Evolutionary conservation across 176 grass and related monocot species (phyloP).

Genomic region (Oryza punctata): DNA sequence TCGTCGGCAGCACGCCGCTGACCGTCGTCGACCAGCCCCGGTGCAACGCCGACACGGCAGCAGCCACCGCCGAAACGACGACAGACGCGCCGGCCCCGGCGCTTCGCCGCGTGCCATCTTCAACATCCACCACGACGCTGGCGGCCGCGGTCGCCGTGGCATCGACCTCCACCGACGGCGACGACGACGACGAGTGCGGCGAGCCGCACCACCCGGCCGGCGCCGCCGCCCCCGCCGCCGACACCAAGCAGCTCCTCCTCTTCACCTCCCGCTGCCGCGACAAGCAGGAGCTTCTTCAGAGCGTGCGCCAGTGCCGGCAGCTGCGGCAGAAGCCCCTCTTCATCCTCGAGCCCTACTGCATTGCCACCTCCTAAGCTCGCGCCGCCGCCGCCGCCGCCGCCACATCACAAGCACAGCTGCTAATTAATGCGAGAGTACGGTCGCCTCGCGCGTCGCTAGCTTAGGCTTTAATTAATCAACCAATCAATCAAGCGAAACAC

Average conservation of each 20-base stretch:
- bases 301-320: conserved; percentile 82
- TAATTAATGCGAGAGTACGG: conserved; percentile 25
- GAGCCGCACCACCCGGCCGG: neutral
- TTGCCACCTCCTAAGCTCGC: conserved; percentile 62
- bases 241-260: conserved; percentile 58
- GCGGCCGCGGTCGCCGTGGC: conserved; percentile 73
- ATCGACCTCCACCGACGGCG: conserved; percentile 28
- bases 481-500: conserved; percentile 37
- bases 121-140: conserved; percentile 64
- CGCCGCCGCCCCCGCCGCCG: neutral
- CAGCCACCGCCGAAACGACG: neutral
- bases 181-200: conserved; percentile 24
- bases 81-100: neutral
- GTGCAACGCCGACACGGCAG: conserved; percentile 4
- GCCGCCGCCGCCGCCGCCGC: neutral
- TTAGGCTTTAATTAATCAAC: conserved; percentile 29
- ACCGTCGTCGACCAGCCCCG: neutral
- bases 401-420: neutral
- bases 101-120: conserved; percentile 50
- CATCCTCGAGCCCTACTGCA: conserved; percentile 91
- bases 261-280: conserved; percentile 65
- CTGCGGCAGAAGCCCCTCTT: conserved; percentile 72
- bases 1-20: conserved; percentile 80
- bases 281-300: conserved; percentile 77
- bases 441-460: neutral